Evolutionary conservation across 2,329 filamentous ascomycete genomes (phyloP).

Genomic region (Arthrobotrys sphaeroides): DNA sequence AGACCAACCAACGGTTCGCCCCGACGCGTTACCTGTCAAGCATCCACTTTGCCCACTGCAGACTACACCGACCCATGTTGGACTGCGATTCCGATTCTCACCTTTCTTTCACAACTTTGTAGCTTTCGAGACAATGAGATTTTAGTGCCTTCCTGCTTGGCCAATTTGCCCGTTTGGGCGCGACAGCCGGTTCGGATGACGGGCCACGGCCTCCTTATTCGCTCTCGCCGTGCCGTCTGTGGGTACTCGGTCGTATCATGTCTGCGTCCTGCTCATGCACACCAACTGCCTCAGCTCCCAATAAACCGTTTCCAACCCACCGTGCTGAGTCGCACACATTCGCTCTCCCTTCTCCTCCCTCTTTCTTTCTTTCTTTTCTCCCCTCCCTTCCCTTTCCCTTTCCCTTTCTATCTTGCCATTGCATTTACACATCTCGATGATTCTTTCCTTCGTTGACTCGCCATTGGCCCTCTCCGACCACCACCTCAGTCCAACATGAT

Average conservation of each 20-base stretch:
- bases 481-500: conserved; percentile 40
- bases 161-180: conserved; percentile 4
- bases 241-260: neutral
- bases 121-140: too few relatives aligned
- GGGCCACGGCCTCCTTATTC: neutral
- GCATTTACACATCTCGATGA: conserved; percentile 12
- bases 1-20: too few relatives aligned
- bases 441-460: neutral
- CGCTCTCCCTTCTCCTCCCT: neutral
- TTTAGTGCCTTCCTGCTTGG: neutral
- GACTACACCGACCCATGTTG: too few relatives aligned
- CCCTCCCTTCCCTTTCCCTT: neutral
- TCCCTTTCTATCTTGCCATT: neutral
- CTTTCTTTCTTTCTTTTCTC: neutral
- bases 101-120: too few relatives aligned
- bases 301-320: neutral
- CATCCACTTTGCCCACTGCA: too few relatives aligned
- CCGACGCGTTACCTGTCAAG: too few relatives aligned
- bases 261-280: neutral
- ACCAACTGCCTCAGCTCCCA: neutral
- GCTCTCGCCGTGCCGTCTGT: too few relatives aligned
- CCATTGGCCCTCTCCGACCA: neutral
- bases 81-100: too few relatives aligned
- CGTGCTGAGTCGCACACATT: neutral
- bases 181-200: conserved; percentile 1